These are phyloP conservation scores for Botryosphaeria agaves DNA, from an alignment of 2,329 filamentous ascomycete species.

Conservation along the genomic window DNA sequence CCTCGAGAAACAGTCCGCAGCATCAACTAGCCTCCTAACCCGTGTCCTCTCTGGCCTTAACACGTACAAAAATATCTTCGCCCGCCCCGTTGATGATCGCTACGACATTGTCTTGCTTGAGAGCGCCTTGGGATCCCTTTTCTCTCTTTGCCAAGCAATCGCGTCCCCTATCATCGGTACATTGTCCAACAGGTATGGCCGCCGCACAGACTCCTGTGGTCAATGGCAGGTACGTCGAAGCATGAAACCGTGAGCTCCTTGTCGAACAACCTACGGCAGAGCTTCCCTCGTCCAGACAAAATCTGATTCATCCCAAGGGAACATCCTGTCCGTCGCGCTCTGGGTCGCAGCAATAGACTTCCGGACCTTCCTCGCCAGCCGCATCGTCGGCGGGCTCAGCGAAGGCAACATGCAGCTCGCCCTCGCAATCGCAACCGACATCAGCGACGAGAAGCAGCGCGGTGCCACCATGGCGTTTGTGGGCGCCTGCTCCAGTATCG, in stretches of 20 bases:
- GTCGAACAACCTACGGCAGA: too few relatives aligned
- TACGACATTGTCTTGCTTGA: constrained; percentile 95
- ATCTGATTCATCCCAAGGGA: too few relatives aligned
- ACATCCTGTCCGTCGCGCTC: constrained; percentile 80
- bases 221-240: constrained; percentile 50
- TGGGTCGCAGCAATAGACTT: constrained; percentile 94
- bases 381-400: constrained; percentile 79
- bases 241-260: too few relatives aligned
- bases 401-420: constrained; percentile 96
- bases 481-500: constrained; percentile 89
- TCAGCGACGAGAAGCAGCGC: constrained; percentile 69
- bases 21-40: constrained; percentile 52
- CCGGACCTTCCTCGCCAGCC: constrained; percentile 84
- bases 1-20: constrained; percentile 49
- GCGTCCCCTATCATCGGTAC: constrained; percentile 82
- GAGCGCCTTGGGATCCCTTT: constrained; percentile 82
- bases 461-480: constrained; percentile 93
- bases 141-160: constrained; percentile 81
- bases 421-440: constrained; percentile 90
- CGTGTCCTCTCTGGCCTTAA: constrained; percentile 71
- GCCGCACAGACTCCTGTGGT: constrained; percentile 67
- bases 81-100: constrained; percentile 80
- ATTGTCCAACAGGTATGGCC: constrained; percentile 76
- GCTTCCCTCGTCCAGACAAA: too few relatives aligned
- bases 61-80: constrained; percentile 85